These are phyloP conservation scores for Sclerotinia nivalis DNA, from an alignment of 2,329 filamentous ascomycete species.

Conservation along the genomic window DNA sequence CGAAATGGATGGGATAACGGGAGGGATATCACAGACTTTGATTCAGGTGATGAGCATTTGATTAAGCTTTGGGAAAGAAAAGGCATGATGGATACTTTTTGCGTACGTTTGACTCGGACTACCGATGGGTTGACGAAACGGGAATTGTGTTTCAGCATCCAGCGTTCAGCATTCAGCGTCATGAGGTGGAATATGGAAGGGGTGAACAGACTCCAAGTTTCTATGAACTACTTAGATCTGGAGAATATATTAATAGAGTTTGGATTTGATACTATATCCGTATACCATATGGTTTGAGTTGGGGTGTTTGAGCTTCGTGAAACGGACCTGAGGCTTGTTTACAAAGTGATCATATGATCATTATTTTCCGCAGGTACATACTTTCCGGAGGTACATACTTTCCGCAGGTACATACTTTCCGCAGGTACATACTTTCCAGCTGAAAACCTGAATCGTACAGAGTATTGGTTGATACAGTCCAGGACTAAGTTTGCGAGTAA, in stretches of 20 bases:
- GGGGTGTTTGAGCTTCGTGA: not conserved
- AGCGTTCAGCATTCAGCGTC: too few relatives aligned
- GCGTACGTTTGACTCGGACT: not conserved
- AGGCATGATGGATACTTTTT: not conserved
- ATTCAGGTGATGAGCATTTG: constrained; percentile 2
- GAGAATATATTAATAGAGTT: too few relatives aligned
- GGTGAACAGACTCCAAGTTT: too few relatives aligned
- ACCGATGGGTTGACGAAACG: not conserved
- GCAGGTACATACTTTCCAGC: too few relatives aligned
- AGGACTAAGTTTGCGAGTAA: not conserved
- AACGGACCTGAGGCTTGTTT: not conserved
- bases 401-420: too few relatives aligned
- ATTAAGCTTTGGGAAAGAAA: not conserved
- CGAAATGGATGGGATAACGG: not conserved
- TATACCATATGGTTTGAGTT: not conserved
- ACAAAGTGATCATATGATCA: not conserved
- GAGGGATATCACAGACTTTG: not conserved
- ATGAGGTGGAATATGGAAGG: too few relatives aligned
- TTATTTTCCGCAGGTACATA: too few relatives aligned
- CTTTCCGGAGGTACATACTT: too few relatives aligned
- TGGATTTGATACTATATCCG: too few relatives aligned
- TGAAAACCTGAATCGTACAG: too few relatives aligned
- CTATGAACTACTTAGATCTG: not conserved
- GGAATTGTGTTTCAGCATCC: not conserved
- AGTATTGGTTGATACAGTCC: too few relatives aligned